A percentile compares a stretch with the other conserved stretches of the same genome.
These are phyloP conservation scores for Rhizodiscina lignyota DNA, from an alignment of 495 filamentous ascomycete genomes.

Conservation along the genomic window DNA sequence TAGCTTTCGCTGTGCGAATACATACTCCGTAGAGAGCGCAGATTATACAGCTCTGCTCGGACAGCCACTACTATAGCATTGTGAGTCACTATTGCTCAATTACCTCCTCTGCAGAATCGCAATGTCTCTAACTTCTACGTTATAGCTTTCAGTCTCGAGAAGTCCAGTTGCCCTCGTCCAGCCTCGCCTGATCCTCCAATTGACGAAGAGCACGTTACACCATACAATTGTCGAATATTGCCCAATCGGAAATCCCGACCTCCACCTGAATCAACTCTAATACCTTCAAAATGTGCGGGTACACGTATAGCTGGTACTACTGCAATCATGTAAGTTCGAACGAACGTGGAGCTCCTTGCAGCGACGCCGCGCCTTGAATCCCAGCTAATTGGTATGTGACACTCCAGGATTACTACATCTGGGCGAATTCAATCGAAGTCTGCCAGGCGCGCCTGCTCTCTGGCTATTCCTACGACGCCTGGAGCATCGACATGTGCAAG, in stretches of 20 bases:
- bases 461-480: conserved; percentile 20
- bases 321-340: conserved; percentile 19
- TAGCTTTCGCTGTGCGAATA: too few relatives aligned
- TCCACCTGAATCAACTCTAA: neutral
- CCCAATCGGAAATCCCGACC: neutral
- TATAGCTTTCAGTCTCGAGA: too few relatives aligned
- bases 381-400: conserved; percentile 23
- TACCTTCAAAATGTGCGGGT: conserved; percentile 13
- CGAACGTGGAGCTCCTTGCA: conserved; percentile 6
- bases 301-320: conserved; percentile 21
- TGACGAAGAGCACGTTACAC: too few relatives aligned
- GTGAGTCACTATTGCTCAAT: too few relatives aligned
- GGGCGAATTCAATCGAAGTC: conserved; percentile 16
- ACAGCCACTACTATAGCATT: too few relatives aligned
- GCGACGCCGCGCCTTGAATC: neutral
- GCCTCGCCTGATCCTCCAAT: too few relatives aligned
- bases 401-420: conserved; percentile 14
- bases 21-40: too few relatives aligned
- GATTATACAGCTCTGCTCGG: too few relatives aligned
- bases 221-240: too few relatives aligned
- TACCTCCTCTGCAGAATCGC: too few relatives aligned
- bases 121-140: too few relatives aligned
- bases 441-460: conserved; percentile 14
- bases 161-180: too few relatives aligned
- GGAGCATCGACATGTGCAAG: conserved; percentile 23